phyloP scores from a whole-genome alignment of 169 alveolate genomes.

The Plasmodium berghei region DNA sequence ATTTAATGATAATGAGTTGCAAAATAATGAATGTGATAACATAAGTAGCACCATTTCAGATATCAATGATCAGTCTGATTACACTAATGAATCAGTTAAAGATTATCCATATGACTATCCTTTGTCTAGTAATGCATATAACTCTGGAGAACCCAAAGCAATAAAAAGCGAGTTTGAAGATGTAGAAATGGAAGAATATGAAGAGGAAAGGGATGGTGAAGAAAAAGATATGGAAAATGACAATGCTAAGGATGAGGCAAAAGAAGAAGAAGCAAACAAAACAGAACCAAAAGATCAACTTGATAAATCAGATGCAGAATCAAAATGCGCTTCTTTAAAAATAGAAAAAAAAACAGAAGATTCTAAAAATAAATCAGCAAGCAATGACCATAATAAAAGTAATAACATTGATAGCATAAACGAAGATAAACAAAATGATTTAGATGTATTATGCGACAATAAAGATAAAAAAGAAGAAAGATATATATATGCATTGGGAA shows the following conservation, averaged over 20 bases:
- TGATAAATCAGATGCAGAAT: background rate
- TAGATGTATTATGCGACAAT: slow-evolving; percentile 77
- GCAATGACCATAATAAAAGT: slow-evolving; percentile 39
- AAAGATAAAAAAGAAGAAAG: slow-evolving; percentile 85
- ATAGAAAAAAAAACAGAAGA: background rate
- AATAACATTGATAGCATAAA: background rate
- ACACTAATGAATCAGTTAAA: slow-evolving; percentile 16
- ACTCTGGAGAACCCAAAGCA: slow-evolving; percentile 22
- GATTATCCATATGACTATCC: slow-evolving; percentile 26
- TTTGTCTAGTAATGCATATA: slow-evolving; percentile 24
- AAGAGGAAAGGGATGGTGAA: slow-evolving; percentile 28
- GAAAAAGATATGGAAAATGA: slow-evolving; percentile 16
- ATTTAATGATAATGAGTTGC: slow-evolving; percentile 59
- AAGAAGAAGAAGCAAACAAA: slow-evolving; percentile 21
- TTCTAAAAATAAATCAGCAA: slow-evolving; percentile 14
- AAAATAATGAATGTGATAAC: slow-evolving; percentile 39
- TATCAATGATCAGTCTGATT: slow-evolving; percentile 27
- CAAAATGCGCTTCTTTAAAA: background rate
- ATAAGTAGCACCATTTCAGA: slow-evolving; percentile 67
- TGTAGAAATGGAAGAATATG: slow-evolving; percentile 26
- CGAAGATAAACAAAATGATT: slow-evolving; percentile 54
- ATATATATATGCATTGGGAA: slow-evolving; percentile 89
- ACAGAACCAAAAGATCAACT: background rate
- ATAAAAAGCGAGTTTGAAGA: slow-evolving; percentile 22
- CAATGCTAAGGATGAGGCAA: slow-evolving; percentile 19